Conservation (phyloP, 1,139 yeast species). For the Insectozyma bohioensis region DNA sequence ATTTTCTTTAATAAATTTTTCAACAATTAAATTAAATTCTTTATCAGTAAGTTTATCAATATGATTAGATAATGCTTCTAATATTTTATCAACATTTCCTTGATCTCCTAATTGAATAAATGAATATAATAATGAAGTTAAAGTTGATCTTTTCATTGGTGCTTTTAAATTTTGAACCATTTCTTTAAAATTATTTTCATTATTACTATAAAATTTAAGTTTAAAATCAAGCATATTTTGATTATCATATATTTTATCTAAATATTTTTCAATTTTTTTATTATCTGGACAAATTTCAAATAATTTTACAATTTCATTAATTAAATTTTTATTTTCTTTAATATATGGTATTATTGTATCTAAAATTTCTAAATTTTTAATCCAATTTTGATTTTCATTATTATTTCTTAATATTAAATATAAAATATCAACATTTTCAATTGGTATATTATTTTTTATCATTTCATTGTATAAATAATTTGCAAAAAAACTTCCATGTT, state of each 20-base stretch:
- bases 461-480: constrained; percentile 9
- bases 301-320: background rate
- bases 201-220: constrained; percentile 16
- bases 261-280: background rate
- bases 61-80: constrained; percentile 29
- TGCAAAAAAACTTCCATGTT: constrained; percentile 12
- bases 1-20: constrained; percentile 25
- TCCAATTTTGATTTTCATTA: constrained; percentile 9
- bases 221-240: constrained; percentile 7
- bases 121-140: constrained; percentile 34
- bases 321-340: background rate
- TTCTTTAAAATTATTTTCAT: constrained; percentile 17
- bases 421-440: constrained; percentile 1
- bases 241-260: constrained; percentile 2
- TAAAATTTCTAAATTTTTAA: constrained; percentile 6
- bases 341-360: background rate
- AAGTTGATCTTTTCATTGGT: constrained; percentile 33
- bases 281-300: constrained; percentile 4
- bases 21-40: constrained; percentile 31
- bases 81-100: constrained; percentile 29
- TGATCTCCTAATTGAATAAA: constrained; percentile 29
- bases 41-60: constrained; percentile 24
- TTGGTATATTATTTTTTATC: background rate
- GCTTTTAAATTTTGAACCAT: constrained; percentile 22
- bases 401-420: constrained; percentile 8